A percentile compares a stretch with the other conserved stretches of the same genome.
These are phyloP conservation scores for Coemansia sp. DNA, from an alignment of 371 early-diverging fungal genomes.

Conservation along the genomic window DNA sequence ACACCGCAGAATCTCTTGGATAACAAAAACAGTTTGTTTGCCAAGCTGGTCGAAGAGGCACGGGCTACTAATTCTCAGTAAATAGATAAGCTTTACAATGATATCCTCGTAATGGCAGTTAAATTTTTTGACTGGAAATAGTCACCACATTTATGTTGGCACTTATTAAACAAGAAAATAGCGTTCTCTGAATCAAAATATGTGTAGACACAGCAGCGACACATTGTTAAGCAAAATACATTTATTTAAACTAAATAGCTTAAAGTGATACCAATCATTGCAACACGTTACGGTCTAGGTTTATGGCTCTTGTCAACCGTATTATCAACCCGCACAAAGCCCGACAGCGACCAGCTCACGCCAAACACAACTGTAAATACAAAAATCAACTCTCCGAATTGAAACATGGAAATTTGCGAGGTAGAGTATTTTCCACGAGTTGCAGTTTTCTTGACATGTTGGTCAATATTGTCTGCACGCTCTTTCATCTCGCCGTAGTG, in stretches of 20 bases:
- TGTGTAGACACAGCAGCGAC: no score
- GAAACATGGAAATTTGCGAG: slow-evolving; percentile 28
- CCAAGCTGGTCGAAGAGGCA: slow-evolving; percentile 51
- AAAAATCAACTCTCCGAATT: slow-evolving; percentile 28
- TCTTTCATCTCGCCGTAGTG: slow-evolving; percentile 33
- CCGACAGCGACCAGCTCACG: slow-evolving; percentile 21
- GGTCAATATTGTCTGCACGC: slow-evolving; percentile 20
- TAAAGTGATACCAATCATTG: not conserved
- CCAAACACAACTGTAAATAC: slow-evolving; percentile 36
- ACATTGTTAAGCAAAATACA: no score
- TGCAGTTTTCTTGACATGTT: slow-evolving; percentile 9
- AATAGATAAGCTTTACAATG: no score
- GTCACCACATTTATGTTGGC: not conserved
- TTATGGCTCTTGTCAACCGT: not conserved
- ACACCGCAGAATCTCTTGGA: slow-evolving; percentile 57
- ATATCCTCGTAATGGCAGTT: no score
- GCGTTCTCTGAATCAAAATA: no score
- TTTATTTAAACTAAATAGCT: no score
- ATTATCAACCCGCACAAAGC: not conserved
- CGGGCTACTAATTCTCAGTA: slow-evolving; percentile 1
- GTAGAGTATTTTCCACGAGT: slow-evolving; percentile 14
- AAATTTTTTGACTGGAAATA: not conserved
- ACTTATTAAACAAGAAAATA: not conserved
- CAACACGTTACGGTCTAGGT: not conserved
- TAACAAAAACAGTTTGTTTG: slow-evolving; percentile 57